These are phyloP conservation scores for Chrysoporthe cubensis DNA, from an alignment of 2,329 filamentous ascomycete species.

Conservation along the genomic window DNA sequence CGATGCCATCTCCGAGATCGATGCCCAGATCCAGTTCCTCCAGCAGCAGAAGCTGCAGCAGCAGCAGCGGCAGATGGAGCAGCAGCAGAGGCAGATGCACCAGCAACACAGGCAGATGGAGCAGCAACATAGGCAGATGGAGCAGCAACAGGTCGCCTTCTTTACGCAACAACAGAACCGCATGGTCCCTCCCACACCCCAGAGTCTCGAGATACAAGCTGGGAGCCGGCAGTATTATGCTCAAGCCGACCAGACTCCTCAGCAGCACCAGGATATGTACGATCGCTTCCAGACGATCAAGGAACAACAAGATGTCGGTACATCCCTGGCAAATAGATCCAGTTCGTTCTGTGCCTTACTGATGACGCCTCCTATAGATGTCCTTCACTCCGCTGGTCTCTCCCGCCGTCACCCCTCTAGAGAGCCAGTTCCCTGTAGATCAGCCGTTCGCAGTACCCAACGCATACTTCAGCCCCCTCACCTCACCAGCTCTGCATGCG, in stretches of 20 bases:
- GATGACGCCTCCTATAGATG: conserved; percentile 55
- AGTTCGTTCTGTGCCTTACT: conserved; percentile 24
- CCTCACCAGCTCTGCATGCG: conserved; percentile 78
- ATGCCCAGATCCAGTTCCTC: conserved; percentile 68
- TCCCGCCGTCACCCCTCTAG: conserved; percentile 81
- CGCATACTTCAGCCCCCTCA: conserved; percentile 82
- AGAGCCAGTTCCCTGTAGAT: conserved; percentile 68
- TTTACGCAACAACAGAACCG: conserved; percentile 58
- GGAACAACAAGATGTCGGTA: conserved; percentile 68
- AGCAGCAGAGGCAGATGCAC: conserved; percentile 60
- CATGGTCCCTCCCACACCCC: conserved; percentile 78
- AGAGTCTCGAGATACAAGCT: conserved; percentile 76
- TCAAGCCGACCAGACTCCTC: conserved; percentile 53
- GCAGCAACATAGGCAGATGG: conserved; percentile 60
- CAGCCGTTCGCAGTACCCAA: conserved; percentile 65
- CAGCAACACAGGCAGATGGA: conserved; percentile 62
- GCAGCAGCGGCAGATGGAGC: conserved; percentile 61
- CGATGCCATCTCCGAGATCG: conserved; percentile 62
- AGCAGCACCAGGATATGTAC: conserved; percentile 64
- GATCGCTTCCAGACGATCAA: conserved; percentile 70
- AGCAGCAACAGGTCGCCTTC: conserved; percentile 61
- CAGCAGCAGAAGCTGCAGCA: conserved; percentile 67
- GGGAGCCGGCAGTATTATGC: conserved; percentile 59
- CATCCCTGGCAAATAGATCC: too few relatives aligned
- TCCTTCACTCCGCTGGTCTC: conserved; percentile 81